A percentile compares a stretch with the other conserved stretches of the same genome.
phyloP scores from a whole-genome alignment of 805 yeast species.

The Millerago galiae region DNA sequence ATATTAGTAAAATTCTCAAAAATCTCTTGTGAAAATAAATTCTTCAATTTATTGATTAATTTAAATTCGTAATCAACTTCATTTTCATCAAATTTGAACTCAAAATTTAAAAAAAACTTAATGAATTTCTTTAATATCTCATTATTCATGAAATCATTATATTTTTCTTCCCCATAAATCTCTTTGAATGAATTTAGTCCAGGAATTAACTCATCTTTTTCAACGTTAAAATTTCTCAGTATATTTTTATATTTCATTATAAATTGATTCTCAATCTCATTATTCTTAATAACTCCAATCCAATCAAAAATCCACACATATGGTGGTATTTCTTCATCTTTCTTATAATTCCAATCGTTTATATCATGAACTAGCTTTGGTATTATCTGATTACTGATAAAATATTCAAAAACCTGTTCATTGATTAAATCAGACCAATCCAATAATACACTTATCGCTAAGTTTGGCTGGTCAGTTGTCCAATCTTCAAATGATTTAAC shows the following conservation, averaged over 20 bases:
- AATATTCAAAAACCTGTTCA: slow-evolving; percentile 18
- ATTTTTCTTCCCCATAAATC: slow-evolving; percentile 23
- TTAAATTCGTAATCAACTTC: slow-evolving; percentile 8
- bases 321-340: slow-evolving; percentile 11
- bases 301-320: slow-evolving; percentile 33
- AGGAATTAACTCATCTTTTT: slow-evolving; percentile 5
- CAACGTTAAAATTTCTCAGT: slow-evolving; percentile 16
- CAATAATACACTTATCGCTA: slow-evolving; percentile 32
- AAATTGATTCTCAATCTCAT: slow-evolving; percentile 20
- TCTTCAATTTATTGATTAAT: slow-evolving; percentile 13
- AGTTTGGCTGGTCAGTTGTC: slow-evolving; percentile 32
- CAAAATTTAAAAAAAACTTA: background rate
- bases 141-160: slow-evolving; percentile 14
- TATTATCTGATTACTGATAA: slow-evolving; percentile 27
- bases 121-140: background rate
- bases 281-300: slow-evolving; percentile 24
- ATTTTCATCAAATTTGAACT: slow-evolving; percentile 8
- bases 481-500: slow-evolving; percentile 27
- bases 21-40: slow-evolving; percentile 9
- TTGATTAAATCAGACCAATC: slow-evolving; percentile 37
- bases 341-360: slow-evolving; percentile 28
- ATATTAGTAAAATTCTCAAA: slow-evolving; percentile 24
- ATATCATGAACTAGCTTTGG: slow-evolving; percentile 33
- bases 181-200: slow-evolving; percentile 29
- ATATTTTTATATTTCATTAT: slow-evolving; percentile 16